phyloP scores from a whole-genome alignment of 805 yeast species.

The Schizosaccharomyces osmophilus region DNA sequence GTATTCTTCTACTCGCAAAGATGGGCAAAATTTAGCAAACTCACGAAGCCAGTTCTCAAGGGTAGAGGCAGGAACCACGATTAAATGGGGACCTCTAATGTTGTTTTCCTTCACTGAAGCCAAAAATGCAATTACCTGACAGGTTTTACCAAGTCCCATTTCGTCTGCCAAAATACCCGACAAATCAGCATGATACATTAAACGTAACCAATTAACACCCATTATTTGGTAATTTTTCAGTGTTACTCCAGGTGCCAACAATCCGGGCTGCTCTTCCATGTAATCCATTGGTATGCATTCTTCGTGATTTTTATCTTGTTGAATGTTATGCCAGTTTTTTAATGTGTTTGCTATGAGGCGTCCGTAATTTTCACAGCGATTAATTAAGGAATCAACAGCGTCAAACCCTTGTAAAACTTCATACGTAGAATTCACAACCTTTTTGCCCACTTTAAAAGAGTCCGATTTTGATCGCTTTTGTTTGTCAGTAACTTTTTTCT shows the following conservation, averaged over 20 bases:
- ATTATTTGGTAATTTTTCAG: constrained; percentile 83
- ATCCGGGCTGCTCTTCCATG: constrained; percentile 45
- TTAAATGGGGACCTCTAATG: constrained; percentile 61
- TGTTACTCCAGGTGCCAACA: constrained; percentile 36
- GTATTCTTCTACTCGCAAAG: constrained; percentile 45
- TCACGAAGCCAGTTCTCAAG: constrained; percentile 94
- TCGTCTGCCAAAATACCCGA: constrained; percentile 95
- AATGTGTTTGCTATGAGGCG: constrained; percentile 44
- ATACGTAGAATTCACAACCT: constrained; percentile 37
- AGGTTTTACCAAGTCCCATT: constrained; percentile 94
- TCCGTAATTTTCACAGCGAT: constrained; percentile 64
- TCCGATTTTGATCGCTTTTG: constrained; percentile 53
- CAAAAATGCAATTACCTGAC: constrained; percentile 81
- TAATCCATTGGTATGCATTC: neutral
- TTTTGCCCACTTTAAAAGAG: constrained; percentile 54
- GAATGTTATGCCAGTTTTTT: constrained; percentile 67
- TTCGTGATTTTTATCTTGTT: constrained; percentile 29
- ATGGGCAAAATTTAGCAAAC: constrained; percentile 68
- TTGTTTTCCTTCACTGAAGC: constrained; percentile 45
- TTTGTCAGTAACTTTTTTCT: constrained; percentile 11
- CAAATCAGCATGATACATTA: constrained; percentile 50
- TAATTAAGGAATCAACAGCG: constrained; percentile 82
- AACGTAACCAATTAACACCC: constrained; percentile 82
- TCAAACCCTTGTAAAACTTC: constrained; percentile 35
- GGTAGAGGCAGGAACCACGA: constrained; percentile 91